Evolutionary conservation across 768 basidiomycete species (phyloP).

Genomic region (Pleurotus sapidus): DNA sequence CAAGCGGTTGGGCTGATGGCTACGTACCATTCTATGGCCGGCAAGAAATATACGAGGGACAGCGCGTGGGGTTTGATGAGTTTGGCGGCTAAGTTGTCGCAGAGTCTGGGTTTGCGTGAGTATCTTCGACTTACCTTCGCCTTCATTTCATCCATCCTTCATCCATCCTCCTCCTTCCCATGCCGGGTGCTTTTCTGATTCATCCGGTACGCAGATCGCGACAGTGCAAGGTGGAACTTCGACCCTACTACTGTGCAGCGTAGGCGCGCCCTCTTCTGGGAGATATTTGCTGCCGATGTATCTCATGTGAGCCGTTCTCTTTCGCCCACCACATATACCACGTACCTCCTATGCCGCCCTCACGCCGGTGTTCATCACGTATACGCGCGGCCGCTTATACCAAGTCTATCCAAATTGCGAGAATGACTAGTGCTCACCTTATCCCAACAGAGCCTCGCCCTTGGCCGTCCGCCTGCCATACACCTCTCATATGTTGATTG

Average conservation of each 20-base stretch:
- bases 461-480: constrained; percentile 38
- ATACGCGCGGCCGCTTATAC: neutral
- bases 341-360: neutral
- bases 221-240: constrained; percentile 38
- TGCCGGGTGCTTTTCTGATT: neutral
- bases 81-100: constrained; percentile 56
- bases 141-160: neutral
- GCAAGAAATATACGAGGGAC: constrained; percentile 48
- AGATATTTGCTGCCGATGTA: constrained; percentile 34
- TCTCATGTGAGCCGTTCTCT: constrained; percentile 23
- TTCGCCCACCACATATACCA: neutral
- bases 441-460: constrained; percentile 26
- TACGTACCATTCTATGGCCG: constrained; percentile 53
- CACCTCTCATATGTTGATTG: constrained; percentile 37
- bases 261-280: constrained; percentile 36
- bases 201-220: constrained; percentile 27
- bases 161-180: neutral
- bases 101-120: constrained; percentile 43
- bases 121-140: constrained; percentile 7
- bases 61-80: constrained; percentile 53
- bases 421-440: neutral
- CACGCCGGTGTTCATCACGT: no score
- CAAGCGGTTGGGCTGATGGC: constrained; percentile 58
- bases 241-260: constrained; percentile 33
- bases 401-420: neutral